phyloP scores from a whole-genome alignment of 2,329 filamentous ascomycete species.

The Pseudopyricularia javanii region DNA sequence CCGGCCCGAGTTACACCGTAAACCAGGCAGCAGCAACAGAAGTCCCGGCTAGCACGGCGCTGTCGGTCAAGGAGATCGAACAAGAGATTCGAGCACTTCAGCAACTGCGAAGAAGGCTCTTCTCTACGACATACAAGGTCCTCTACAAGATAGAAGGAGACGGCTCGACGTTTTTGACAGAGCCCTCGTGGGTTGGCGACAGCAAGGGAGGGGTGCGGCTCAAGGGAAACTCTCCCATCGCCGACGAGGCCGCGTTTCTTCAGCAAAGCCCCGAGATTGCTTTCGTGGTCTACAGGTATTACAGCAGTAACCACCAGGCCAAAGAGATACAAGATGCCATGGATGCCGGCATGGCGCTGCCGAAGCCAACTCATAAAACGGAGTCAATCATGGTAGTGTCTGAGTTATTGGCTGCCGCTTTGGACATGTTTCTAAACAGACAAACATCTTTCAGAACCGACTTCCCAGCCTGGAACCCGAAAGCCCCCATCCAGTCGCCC shows the following conservation, averaged over 20 bases:
- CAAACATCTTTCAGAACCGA: not conserved
- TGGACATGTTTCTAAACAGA: not conserved
- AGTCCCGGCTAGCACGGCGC: not conserved
- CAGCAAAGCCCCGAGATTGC: not conserved
- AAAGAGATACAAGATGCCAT: not conserved
- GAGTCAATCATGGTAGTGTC: not conserved
- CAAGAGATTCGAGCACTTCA: not conserved
- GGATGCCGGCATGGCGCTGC: not conserved
- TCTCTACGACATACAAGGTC: not conserved
- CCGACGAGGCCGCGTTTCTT: not conserved
- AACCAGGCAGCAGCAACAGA: not conserved
- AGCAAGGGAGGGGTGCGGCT: not conserved
- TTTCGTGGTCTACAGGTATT: not conserved
- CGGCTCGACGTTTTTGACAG: not conserved
- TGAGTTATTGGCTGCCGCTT: not conserved
- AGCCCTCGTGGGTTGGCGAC: not conserved
- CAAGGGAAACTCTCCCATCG: not conserved
- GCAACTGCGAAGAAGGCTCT: not conserved
- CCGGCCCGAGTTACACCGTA: not conserved
- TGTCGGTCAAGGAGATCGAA: not conserved
- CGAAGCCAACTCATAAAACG: not conserved
- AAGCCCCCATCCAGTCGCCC: not conserved
- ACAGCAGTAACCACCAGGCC: not conserved
- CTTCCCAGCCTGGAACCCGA: not conserved
- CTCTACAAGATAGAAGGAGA: not conserved